Base-by-base conservation (phyloP, 441 rosid species). In the Aleurites moluccanus region DNA sequence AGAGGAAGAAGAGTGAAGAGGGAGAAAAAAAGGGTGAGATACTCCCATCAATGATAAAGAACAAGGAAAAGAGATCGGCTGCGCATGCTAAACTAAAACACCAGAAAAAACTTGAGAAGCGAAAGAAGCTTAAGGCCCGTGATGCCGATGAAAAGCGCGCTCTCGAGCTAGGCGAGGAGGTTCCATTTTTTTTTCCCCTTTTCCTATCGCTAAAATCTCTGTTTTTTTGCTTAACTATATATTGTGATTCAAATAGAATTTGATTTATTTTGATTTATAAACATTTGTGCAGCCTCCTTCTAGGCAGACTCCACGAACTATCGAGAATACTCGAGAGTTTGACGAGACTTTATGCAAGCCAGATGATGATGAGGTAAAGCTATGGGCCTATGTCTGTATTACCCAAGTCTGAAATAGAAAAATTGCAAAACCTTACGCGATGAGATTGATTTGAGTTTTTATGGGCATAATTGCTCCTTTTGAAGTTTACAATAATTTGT, bases 91-190 rank as follows among this genome's bases (percentile, higher is more conserved):
- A 91, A 82, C 87, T 91, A 71, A 91, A 86, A 79, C 97, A 87
- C 16, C 87, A 86, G 77, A 92, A 94, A 89, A 92, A 91, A 84
- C 23, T 91, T 28, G 98, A 95, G 78, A 92, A 91, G 78, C 93
- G 89, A 60, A 92, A 91, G 89, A 90, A 91, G 84, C 73, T 85
- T 47, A 94, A 85, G 68, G 89, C 88, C 35, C 96, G 98, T 4
- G 93, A 87, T 16, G 97, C 93, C 20, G 86, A 89, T 27, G 93
- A 80, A 80, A 93, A 93, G 76, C 88, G 78, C 20, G 95, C 98
- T 59, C 75, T 93, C 15, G 97, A 93, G 81, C 98, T 95, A 63
- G 98, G 99, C 18, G 97, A 92, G 73, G 98, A 95, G 97, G 98
- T 94, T 9, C 8, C 10, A 4, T 30, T 52, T 69, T 55, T 63